Evolutionary conservation across 345 rosid genomes (phyloP).

Genomic region (Pugionium cornutum): DNA sequence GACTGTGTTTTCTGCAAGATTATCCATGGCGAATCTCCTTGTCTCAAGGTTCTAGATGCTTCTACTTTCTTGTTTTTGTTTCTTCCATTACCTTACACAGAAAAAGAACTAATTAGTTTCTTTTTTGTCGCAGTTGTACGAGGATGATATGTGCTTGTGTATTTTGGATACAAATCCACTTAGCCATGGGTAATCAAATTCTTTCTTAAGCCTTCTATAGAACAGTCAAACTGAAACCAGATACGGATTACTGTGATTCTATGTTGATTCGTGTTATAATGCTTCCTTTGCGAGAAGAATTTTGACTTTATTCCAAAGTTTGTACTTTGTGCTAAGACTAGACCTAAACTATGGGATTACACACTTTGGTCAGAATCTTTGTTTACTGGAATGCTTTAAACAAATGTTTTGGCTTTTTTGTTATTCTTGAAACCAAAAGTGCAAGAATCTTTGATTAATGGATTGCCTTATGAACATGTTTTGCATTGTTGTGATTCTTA

Average conservation of each 20-base stretch:
- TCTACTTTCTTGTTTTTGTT: background rate
- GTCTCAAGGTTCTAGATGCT: slow-evolving; percentile 54
- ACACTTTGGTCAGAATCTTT: too few relatives aligned
- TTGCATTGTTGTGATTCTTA: background rate
- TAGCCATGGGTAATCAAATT: slow-evolving; percentile 80
- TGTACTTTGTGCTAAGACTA: too few relatives aligned
- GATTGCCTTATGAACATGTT: too few relatives aligned
- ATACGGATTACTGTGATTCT: background rate
- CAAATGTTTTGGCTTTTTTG: too few relatives aligned
- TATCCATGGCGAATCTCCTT: slow-evolving; percentile 71
- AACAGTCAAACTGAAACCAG: too few relatives aligned
- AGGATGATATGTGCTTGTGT: slow-evolving; percentile 86
- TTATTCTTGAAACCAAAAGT: too few relatives aligned
- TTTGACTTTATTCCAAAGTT: too few relatives aligned
- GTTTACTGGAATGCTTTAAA: too few relatives aligned
- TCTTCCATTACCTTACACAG: slow-evolving; percentile 2
- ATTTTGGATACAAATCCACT: slow-evolving; percentile 82
- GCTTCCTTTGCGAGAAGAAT: too few relatives aligned
- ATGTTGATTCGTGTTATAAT: background rate
- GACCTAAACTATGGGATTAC: too few relatives aligned
- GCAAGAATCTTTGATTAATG: too few relatives aligned
- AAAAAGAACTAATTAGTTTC: background rate
- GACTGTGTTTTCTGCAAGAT: slow-evolving; percentile 88
- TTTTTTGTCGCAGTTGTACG: slow-evolving; percentile 65
- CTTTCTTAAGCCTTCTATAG: background rate